Conservation (phyloP, 768 basidiomycete genomes). For the Mycena epipterygia region DNA sequence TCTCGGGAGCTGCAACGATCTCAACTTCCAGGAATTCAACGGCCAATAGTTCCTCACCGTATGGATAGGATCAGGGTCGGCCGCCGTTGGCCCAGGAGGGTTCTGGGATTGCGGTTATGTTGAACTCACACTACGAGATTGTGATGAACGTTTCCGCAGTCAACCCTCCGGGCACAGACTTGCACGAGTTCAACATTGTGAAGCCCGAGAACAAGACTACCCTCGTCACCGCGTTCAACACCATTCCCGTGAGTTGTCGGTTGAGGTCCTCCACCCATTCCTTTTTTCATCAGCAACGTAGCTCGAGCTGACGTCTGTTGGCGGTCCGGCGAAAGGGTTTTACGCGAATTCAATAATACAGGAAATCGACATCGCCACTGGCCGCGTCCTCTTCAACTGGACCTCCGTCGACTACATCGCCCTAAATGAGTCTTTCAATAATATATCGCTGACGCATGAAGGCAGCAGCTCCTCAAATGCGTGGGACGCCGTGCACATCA, state of each 20-base stretch:
- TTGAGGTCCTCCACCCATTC: neutral
- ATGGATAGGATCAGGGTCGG: conserved; percentile 15
- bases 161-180: conserved; percentile 13
- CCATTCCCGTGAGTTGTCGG: conserved; percentile 12
- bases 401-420: conserved; percentile 25
- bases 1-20: conserved; percentile 11
- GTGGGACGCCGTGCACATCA: conserved; percentile 28
- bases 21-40: conserved; percentile 25
- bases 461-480: neutral
- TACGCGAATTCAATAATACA: conserved; percentile 16
- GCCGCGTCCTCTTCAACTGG: conserved; percentile 29
- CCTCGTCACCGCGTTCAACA: conserved; percentile 12
- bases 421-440: conserved; percentile 23
- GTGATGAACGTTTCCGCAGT: conserved; percentile 25
- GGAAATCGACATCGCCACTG: conserved; percentile 26
- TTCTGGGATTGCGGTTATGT: neutral
- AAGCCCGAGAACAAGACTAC: conserved; percentile 20
- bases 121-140: conserved; percentile 22
- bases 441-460: neutral
- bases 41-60: conserved; percentile 21
- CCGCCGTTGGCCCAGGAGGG: neutral
- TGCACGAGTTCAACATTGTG: conserved; percentile 29
- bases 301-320: conserved; percentile 19
- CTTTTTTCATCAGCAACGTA: neutral
- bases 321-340: conserved; percentile 20